Percentiles rank a stretch among this genome's conserved stretches.
Conservation (phyloP, 2,329 filamentous ascomycete genomes). For the Arthrinium phaeospermum region DNA sequence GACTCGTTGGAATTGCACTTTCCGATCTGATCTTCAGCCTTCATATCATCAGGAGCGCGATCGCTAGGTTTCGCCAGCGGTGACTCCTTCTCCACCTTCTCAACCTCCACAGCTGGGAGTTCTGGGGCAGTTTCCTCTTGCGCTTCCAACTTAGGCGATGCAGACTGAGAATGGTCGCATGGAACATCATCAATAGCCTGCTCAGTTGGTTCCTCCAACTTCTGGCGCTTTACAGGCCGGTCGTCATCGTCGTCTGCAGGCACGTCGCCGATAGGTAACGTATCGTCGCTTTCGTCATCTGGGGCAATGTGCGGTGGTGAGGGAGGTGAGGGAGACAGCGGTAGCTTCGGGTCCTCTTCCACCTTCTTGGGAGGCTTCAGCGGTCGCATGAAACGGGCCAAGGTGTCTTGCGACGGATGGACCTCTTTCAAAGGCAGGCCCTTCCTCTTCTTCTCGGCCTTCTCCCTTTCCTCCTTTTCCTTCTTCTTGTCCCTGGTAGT, state of each 20-base stretch:
- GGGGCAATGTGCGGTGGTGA: background rate
- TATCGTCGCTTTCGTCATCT: slow-evolving; percentile 19
- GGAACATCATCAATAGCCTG: background rate
- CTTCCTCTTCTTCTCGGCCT: slow-evolving; percentile 55
- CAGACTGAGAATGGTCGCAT: background rate
- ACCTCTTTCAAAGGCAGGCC: slow-evolving; percentile 61
- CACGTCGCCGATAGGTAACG: background rate
- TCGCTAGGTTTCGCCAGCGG: background rate
- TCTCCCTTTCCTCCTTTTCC: slow-evolving; percentile 56
- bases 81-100: background rate
- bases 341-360: slow-evolving; percentile 26
- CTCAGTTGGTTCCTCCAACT: background rate
- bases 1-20: slow-evolving; percentile 21
- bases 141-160: background rate
- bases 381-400: slow-evolving; percentile 55
- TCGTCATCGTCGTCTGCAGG: background rate
- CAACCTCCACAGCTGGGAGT: background rate
- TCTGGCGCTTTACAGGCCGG: slow-evolving; percentile 20
- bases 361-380: slow-evolving; percentile 21
- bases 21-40: background rate
- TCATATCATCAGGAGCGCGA: slow-evolving; percentile 9
- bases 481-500: slow-evolving; percentile 60
- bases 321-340: background rate
- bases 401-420: slow-evolving; percentile 62
- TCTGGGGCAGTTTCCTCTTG: background rate